Evolutionary conservation across 805 yeast species (phyloP).

Genomic region (Ogataea salicorniae): DNA sequence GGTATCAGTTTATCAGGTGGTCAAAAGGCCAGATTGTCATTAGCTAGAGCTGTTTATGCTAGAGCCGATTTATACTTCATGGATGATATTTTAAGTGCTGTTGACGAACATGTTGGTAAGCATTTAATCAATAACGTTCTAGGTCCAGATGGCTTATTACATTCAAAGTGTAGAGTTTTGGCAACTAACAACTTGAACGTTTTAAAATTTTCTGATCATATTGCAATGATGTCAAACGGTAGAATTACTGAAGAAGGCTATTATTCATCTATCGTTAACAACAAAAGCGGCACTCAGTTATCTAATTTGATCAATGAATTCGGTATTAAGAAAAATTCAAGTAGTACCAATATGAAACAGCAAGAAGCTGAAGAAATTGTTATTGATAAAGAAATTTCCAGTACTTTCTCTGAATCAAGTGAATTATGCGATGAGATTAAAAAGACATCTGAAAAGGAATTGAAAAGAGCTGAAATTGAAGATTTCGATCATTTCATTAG

Average conservation of each 20-base stretch:
- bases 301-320: slow-evolving; percentile 54
- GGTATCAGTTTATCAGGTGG: slow-evolving; percentile 95
- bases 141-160: slow-evolving; percentile 74
- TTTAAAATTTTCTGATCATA: slow-evolving; percentile 64
- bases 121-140: slow-evolving; percentile 79
- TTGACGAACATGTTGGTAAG: slow-evolving; percentile 90
- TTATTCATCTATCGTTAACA: slow-evolving; percentile 41
- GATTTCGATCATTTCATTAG: slow-evolving; percentile 34
- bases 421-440: slow-evolving; percentile 27
- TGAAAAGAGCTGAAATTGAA: slow-evolving; percentile 60
- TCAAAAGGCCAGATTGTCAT: slow-evolving; percentile 86
- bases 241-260: slow-evolving; percentile 62
- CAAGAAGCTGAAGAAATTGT: slow-evolving; percentile 11
- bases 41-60: slow-evolving; percentile 92
- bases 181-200: slow-evolving; percentile 88
- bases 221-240: slow-evolving; percentile 68
- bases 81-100: slow-evolving; percentile 92
- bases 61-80: slow-evolving; percentile 83
- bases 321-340: slow-evolving; percentile 39
- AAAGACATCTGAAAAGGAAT: slow-evolving; percentile 33
- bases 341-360: slow-evolving; percentile 6
- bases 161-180: slow-evolving; percentile 66
- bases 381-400: slow-evolving; percentile 15
- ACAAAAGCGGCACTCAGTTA: slow-evolving; percentile 41
- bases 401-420: slow-evolving; percentile 13